A percentile compares a stretch with the other conserved stretches of the same genome.
These are phyloP conservation scores for Rhodomyrtus psidioides DNA, from an alignment of 441 rosid genomes.

Conservation along the genomic window DNA sequence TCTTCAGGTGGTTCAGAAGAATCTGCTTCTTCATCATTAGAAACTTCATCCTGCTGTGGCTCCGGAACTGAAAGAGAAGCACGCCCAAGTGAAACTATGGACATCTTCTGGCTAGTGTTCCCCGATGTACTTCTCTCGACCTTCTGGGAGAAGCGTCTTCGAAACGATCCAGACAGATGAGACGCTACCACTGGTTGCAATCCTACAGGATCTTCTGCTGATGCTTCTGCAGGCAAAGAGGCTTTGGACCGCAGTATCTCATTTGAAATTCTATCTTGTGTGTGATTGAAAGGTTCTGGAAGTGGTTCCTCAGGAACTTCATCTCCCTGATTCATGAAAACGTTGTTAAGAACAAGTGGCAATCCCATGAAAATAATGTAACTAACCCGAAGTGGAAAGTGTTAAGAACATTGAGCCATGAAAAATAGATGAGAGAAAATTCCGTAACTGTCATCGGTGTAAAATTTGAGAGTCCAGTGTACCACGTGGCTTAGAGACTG, in stretches of 20 bases:
- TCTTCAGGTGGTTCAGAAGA: constrained; percentile 4
- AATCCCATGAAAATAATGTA: background rate
- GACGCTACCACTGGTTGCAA: constrained; percentile 32
- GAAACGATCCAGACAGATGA: constrained; percentile 31
- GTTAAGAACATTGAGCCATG: background rate
- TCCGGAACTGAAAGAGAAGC: constrained; percentile 7
- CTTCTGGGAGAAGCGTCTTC: constrained; percentile 34
- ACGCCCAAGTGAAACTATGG: constrained; percentile 3
- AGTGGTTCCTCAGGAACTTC: constrained; percentile 68
- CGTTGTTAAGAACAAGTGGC: background rate
- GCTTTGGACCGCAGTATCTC: background rate
- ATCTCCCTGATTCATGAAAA: constrained; percentile 41
- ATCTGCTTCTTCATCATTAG: constrained; percentile 6
- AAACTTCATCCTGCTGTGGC: constrained; percentile 2
- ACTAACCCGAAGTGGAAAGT: background rate
- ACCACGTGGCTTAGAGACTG: background rate
- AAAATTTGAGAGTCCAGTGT: background rate
- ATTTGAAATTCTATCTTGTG: background rate
- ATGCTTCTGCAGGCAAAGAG: constrained; percentile 5
- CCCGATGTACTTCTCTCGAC: background rate
- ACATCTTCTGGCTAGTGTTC: background rate
- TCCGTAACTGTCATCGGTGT: background rate
- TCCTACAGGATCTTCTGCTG: background rate
- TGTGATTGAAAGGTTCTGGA: constrained; percentile 54
- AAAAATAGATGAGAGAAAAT: background rate